Evolutionary conservation across 2,329 filamentous ascomycete species (phyloP), one percentile per base, ranked within the genome.

Genomic region (Colletotrichum zoysiae): DNA sequence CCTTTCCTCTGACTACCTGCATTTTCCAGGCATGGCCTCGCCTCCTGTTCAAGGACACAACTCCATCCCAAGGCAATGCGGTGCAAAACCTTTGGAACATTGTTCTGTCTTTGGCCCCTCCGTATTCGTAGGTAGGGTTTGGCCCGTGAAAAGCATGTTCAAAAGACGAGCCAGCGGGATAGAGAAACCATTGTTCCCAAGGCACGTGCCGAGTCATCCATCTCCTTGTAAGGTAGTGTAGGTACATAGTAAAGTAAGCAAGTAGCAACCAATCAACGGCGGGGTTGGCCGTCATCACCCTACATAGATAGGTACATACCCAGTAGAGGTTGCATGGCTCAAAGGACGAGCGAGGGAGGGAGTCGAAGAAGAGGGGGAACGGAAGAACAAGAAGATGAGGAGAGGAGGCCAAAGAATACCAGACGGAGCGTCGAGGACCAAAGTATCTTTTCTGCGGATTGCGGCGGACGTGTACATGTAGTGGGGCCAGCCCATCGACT

Each of bases 361-460:
- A 67, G 56, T 62, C 42, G 57, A 62, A 51, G 50, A 38, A 67
- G 64, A 59, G 59, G 64, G 63, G 48, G 44, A 53, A 51, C 33
- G 50, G 48, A 40, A 51, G 35, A 59, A 51, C 53, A 51, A 65
- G 44, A 58, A 46, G 44, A 58, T 38, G 61, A 53, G 61, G 38
- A 44, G 67, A 30, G 46, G 61, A 30, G 12, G 26, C 48, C 33
- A 56, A 35, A 55, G 35, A 30, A 42, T 51, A n/a, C n/a, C n/a
- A 38, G 60, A 44, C 53, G 33, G 30, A 23, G 20, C 40, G 55
- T 55, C 23, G n/a, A 38, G 38, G 46, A n/a, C 20, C 23, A 38
- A 61, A 26, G 67, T 67, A 67, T 30, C 30, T 67, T 40, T n/a
- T 9, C 65, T 35, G 38, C 51, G 12, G 14, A 64, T 40, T 11